phyloP scores from a whole-genome alignment of 441 rosid species.

The Metrosideros polymorpha region DNA sequence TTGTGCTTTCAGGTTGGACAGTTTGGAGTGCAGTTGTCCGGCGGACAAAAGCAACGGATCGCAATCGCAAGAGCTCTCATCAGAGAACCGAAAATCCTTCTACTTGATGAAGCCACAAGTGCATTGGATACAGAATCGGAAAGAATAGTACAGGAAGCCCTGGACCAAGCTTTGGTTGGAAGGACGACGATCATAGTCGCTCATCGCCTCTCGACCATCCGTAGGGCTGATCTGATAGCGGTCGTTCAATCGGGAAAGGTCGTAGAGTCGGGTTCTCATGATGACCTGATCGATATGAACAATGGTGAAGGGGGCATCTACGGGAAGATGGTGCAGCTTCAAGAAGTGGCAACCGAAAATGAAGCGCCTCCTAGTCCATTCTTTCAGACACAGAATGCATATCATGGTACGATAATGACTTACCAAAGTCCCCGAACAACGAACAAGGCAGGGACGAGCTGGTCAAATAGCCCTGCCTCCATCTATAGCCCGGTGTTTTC shows the following conservation, averaged over 20 bases:
- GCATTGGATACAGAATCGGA: conserved; percentile 35
- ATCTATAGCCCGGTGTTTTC: conserved; percentile 18
- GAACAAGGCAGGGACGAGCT: conserved; percentile 8
- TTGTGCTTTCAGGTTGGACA: conserved; percentile 26
- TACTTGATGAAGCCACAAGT: conserved; percentile 35
- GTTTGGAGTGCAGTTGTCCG: conserved; percentile 31
- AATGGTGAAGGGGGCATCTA: conserved; percentile 18
- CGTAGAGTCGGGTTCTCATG: conserved; percentile 30
- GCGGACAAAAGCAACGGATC: conserved; percentile 37
- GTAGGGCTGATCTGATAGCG: conserved; percentile 18
- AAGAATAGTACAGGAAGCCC: conserved; percentile 29
- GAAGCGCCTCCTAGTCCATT: background rate
- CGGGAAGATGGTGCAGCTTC: conserved; percentile 26
- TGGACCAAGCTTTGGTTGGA: conserved; percentile 29
- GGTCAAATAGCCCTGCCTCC: conserved; percentile 7
- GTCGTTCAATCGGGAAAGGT: conserved; percentile 28
- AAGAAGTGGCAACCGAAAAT: conserved; percentile 11
- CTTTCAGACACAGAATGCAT: background rate
- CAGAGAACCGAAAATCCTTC: conserved; percentile 24
- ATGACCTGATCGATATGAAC: conserved; percentile 23
- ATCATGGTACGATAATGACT: background rate
- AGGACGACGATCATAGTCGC: conserved; percentile 29
- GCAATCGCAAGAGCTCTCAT: conserved; percentile 38
- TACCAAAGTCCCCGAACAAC: conserved; percentile 6
- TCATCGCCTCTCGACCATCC: conserved; percentile 32